Conservation (phyloP, 768 basidiomycete species). For the Psilocybe cubensis region DNA sequence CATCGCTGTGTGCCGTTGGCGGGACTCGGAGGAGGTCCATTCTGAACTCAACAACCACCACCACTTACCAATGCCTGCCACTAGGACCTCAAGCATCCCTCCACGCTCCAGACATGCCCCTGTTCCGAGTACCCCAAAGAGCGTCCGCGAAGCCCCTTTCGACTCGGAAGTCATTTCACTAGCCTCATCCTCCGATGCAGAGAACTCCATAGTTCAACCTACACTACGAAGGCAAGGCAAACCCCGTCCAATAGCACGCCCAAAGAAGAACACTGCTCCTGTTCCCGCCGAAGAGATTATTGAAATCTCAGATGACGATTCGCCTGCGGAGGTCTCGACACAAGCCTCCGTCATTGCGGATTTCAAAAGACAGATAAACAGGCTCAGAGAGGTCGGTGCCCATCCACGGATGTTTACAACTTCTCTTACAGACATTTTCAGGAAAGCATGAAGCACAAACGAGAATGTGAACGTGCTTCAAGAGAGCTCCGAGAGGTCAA, state of each 20-base stretch:
- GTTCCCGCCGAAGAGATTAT: conserved; percentile 41
- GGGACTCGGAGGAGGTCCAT: background rate
- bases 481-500: conserved; percentile 17
- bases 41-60: conserved; percentile 2
- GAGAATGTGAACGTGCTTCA: conserved; percentile 28
- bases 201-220: conserved; percentile 11
- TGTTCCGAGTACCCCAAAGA: conserved; percentile 14
- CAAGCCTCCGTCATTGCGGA: conserved; percentile 30
- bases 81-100: conserved; percentile 25
- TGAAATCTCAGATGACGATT: conserved; percentile 62
- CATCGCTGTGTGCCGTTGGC: background rate
- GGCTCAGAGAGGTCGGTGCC: conserved; percentile 43
- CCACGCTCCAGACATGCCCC: conserved; percentile 18
- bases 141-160: background rate
- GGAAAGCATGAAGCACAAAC: conserved; percentile 36
- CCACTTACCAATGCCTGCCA: conserved; percentile 28
- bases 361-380: conserved; percentile 44
- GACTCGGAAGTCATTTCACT: conserved; percentile 29
- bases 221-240: conserved; percentile 10
- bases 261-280: conserved; percentile 8
- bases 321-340: conserved; percentile 4
- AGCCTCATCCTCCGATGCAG: conserved; percentile 37
- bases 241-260: conserved; percentile 20
- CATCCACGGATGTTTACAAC: background rate
- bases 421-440: conserved; percentile 14